Conservation (phyloP, 331 rosid species). For the Spiraea crenata region DNA sequence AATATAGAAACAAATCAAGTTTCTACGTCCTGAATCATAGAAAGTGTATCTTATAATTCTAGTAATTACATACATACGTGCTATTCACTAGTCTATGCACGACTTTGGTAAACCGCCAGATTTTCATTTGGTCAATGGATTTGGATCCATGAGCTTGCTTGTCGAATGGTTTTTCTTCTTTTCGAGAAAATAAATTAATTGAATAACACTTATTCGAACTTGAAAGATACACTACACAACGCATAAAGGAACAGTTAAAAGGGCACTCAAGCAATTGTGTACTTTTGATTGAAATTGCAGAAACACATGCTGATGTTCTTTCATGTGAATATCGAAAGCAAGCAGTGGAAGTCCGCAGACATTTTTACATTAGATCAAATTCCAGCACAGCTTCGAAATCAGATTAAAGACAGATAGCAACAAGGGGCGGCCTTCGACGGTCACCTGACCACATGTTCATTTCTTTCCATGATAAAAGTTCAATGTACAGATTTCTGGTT, state of each 20-base stretch:
- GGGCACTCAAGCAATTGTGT: not conserved
- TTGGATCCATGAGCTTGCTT: not conserved
- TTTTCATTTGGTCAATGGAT: not conserved
- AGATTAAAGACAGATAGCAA: not conserved
- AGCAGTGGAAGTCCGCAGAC: not conserved
- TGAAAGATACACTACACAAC: not conserved
- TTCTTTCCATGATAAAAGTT: not conserved
- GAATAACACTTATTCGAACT: not conserved
- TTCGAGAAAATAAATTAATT: not conserved
- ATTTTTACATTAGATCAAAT: not conserved
- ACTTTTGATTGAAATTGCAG: not conserved
- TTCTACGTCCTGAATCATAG: too few relatives aligned
- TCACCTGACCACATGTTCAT: conserved; percentile 2
- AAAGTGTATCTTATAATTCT: not conserved
- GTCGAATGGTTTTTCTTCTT: not conserved
- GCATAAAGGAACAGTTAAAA: not conserved
- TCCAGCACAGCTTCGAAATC: not conserved
- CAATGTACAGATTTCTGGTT: conserved; percentile 1
- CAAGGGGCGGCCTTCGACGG: not conserved
- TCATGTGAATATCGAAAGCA: not conserved
- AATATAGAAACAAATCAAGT: too few relatives aligned
- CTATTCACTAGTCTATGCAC: not conserved
- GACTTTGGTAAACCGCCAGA: not conserved
- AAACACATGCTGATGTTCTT: not conserved
- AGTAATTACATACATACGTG: not conserved